These are phyloP conservation scores for Lathyrus tuberosus DNA, from an alignment of 306 rosid genomes.

Conservation along the genomic window DNA sequence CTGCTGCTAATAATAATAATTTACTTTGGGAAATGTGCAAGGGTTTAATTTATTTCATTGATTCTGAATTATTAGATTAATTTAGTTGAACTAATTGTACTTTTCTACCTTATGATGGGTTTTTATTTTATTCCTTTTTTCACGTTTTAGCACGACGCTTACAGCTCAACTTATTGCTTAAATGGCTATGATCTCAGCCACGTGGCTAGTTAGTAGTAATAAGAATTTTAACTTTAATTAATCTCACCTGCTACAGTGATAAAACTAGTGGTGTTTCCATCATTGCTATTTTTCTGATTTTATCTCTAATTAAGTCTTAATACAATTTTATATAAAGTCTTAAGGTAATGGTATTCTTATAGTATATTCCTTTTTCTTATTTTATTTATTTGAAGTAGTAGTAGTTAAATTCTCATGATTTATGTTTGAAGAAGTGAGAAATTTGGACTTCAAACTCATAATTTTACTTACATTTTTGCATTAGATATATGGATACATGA, in stretches of 20 bases:
- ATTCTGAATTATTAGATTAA: constrained; percentile 42
- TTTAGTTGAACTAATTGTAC: constrained; percentile 51
- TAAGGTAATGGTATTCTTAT: too few relatives aligned
- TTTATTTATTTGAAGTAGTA: not conserved
- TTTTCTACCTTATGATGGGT: constrained; percentile 59
- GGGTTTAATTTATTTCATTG: constrained; percentile 19
- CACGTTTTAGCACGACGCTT: constrained; percentile 92
- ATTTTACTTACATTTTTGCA: too few relatives aligned
- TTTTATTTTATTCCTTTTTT: constrained; percentile 59
- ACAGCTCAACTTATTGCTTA: constrained; percentile 71
- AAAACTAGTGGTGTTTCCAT: constrained; percentile 6
- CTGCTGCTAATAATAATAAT: constrained; percentile 61
- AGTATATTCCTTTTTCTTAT: not conserved
- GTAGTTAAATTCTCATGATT: too few relatives aligned
- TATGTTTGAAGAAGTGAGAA: too few relatives aligned
- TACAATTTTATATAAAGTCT: too few relatives aligned
- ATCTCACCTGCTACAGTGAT: constrained; percentile 49
- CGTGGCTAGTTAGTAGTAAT: constrained; percentile 43
- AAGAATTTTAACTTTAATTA: constrained; percentile 47
- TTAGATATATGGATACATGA: too few relatives aligned
- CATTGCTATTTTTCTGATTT: not conserved
- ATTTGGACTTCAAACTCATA: not conserved
- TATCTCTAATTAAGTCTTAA: too few relatives aligned
- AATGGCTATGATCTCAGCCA: constrained; percentile 55
- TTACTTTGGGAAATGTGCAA: constrained; percentile 58